Percentiles rank a stretch among this genome's conserved stretches.
Evolutionary conservation across 257 asterid genomes (phyloP).

Genomic region (Lycium barbarum): DNA sequence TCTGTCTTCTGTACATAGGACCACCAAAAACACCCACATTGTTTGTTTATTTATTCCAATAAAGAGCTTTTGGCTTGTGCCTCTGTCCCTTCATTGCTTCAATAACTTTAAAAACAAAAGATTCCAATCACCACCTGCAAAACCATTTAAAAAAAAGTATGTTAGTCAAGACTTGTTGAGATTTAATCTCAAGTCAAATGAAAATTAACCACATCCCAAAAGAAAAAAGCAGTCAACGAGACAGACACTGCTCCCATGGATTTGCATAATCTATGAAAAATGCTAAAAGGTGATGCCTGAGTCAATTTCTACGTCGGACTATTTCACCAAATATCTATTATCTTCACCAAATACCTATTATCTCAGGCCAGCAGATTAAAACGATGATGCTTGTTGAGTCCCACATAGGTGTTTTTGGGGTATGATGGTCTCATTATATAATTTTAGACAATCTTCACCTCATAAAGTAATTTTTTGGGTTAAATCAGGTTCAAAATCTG

Average conservation of each 20-base stretch:
- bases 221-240: neutral
- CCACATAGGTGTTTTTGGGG: neutral
- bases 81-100: conserved; percentile 4
- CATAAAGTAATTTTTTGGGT: neutral
- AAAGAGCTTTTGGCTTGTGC: conserved; percentile 3
- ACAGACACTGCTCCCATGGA: neutral
- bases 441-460: too few species aligned
- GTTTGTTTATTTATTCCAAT: neutral
- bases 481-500: neutral
- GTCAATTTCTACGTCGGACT: neutral
- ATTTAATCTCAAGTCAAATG: neutral
- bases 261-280: neutral
- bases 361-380: neutral
- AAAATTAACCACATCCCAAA: neutral
- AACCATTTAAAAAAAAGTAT: neutral
- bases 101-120: neutral
- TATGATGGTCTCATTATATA: too few species aligned
- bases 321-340: neutral
- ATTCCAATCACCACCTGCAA: conserved; percentile 15
- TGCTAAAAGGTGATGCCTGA: neutral
- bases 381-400: neutral
- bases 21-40: neutral
- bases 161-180: neutral
- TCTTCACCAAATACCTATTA: neutral
- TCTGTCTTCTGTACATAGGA: neutral